Base-by-base conservation (phyloP, 371 early-diverging fungal species). In the Chytridium lagenaria region DNA sequence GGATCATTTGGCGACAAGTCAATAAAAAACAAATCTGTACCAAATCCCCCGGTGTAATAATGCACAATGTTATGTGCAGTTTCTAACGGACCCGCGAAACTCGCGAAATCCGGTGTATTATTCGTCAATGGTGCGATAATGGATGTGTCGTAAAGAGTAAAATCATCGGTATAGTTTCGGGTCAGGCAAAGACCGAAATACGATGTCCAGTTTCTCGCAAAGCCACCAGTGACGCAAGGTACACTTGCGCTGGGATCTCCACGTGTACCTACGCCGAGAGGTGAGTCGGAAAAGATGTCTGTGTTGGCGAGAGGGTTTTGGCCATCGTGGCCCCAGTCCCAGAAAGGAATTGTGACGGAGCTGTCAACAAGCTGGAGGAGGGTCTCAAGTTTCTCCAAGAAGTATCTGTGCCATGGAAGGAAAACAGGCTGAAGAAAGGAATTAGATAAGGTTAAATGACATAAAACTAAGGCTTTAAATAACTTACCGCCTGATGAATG, bases 311-410 rank as follows among this genome's bases (percentile, higher is more conserved):
- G 33, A 1, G 72, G 72, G n/a, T 67, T 64, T 36, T 68, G 63
- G 19, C 69, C 76, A 37, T 76, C 76, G 39, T 68, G 68, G 26
- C 65, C 76, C 86, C 86, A 87, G 64, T 89, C 83, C 90, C 88
- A 88, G 72, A 83, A 89, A 22, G 90, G 87, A 16, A 88, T 72
- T 3, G 66, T 63, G 30, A 88, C 77, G 23, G 57, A 33, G 12
- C 83, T 74, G 74, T 87, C 81, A 51, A 83, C 77, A 30, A 63
- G 49, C 34, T 77, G 69, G n/a, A 85, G 64, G 30, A 68, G 71
- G 10, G 50, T 23, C 66, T 87, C 86, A 55, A 76, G 81, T 0
- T 71, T 36, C 0, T 37, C 59, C 26, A 85, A 23, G 67, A 74
- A 83, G 49, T 23, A 12, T 23, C 87, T 75, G 57, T 87, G 87